A percentile compares a stretch with the other conserved stretches of the same genome.
These are phyloP conservation scores for Blastobotrys apis DNA, from an alignment of 1,139 yeast genomes.

Conservation along the genomic window DNA sequence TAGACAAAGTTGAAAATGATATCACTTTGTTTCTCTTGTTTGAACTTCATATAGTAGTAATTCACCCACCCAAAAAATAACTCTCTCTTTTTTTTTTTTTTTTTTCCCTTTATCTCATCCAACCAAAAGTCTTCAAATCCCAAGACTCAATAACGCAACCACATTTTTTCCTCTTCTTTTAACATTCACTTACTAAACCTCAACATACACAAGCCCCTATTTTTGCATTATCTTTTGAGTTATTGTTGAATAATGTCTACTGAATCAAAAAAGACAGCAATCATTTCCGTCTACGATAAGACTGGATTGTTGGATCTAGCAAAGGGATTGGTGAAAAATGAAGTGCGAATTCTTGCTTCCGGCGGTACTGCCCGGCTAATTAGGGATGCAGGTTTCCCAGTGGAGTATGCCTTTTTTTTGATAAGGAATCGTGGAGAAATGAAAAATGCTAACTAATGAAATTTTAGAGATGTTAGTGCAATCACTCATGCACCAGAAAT, in stretches of 20 bases:
- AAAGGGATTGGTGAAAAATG: constrained; percentile 82
- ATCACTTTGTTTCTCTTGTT: no score
- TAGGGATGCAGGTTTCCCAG: constrained; percentile 97
- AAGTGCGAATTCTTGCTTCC: constrained; percentile 89
- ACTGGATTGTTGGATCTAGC: constrained; percentile 95
- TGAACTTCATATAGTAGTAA: no score
- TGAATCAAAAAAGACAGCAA: constrained; percentile 86
- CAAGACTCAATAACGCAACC: neutral
- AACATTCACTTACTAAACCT: neutral
- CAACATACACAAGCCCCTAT: constrained; percentile 19
- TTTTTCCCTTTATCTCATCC: constrained; percentile 3
- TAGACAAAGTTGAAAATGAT: no score
- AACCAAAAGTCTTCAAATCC: constrained; percentile 3
- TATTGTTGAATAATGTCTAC: no score
- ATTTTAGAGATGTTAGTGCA: constrained; percentile 65
- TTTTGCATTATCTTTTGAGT: no score
- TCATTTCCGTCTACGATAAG: constrained; percentile 93
- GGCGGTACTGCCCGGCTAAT: constrained; percentile 96
- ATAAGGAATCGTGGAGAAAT: constrained; percentile 2
- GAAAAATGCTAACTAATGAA: neutral
- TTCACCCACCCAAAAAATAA: no score
- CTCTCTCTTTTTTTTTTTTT: constrained; percentile 3
- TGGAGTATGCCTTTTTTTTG: constrained; percentile 42
- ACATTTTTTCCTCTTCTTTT: neutral
- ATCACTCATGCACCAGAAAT: constrained; percentile 98